Conservation (phyloP, 2,329 filamentous ascomycete species). For the Colletotrichum tabaci region DNA sequence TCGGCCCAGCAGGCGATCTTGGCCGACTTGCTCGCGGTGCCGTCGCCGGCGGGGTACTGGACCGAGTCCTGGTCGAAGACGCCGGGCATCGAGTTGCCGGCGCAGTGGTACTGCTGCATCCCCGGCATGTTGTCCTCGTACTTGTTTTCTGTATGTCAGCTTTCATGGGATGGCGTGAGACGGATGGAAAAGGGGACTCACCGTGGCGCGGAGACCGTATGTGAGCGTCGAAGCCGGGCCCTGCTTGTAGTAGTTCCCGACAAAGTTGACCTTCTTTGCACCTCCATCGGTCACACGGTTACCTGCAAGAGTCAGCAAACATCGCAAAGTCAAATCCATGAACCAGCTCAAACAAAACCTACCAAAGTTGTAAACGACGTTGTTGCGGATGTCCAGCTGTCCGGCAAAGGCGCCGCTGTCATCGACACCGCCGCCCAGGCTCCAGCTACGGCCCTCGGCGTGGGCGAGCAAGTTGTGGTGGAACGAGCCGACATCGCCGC, state of each 20-base stretch:
- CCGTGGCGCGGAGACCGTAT: constrained; percentile 47
- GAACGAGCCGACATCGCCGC: constrained; percentile 53
- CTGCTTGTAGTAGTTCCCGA: constrained; percentile 53
- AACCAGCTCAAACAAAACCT: not conserved
- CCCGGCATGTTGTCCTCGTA: constrained; percentile 53
- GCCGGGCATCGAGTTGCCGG: constrained; percentile 51
- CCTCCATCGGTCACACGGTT: constrained; percentile 52
- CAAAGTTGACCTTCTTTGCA: constrained; percentile 51
- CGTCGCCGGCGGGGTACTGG: constrained; percentile 47
- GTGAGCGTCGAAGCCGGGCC: constrained; percentile 49
- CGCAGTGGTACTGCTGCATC: constrained; percentile 52
- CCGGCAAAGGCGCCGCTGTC: constrained; percentile 50
- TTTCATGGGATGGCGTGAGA: not conserved
- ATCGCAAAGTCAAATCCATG: not conserved
- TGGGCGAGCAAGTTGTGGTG: constrained; percentile 54
- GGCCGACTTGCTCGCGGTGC: constrained; percentile 41
- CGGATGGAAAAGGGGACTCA: not conserved
- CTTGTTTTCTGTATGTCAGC: not conserved
- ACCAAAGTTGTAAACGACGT: constrained; percentile 55
- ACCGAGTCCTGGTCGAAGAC: constrained; percentile 48
- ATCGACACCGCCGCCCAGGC: constrained; percentile 52
- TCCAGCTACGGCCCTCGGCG: constrained; percentile 53
- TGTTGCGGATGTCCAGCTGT: constrained; percentile 52
- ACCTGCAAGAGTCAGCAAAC: constrained; percentile 10
- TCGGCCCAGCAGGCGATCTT: constrained; percentile 52